Evolutionary conservation across 495 filamentous ascomycete genomes (phyloP), one percentile per base, ranked within the genome.

Genomic region (Lentithecium fluviatile): DNA sequence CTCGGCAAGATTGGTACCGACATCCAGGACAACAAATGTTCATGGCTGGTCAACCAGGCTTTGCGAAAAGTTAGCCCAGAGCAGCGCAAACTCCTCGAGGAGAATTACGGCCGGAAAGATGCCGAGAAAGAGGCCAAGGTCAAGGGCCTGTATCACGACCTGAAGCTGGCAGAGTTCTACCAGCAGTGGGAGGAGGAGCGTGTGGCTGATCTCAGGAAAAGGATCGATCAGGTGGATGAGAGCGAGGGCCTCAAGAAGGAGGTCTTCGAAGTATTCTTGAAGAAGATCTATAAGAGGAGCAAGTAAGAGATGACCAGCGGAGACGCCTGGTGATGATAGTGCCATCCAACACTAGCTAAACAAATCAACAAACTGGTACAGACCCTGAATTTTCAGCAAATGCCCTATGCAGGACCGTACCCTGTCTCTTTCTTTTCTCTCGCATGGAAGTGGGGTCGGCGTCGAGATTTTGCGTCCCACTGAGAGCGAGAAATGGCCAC

Each of bases 1-100:
- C 94, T 98, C 69, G 94, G 94, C 70, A 98, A 98, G 83, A 95
- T 98, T 64, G 94, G 94, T 53, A 98, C 95, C 60, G 94, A 98
- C 70, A 98, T 98, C 71, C 83, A 90, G 79, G 94, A 98, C 75
- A 98, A 98, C 83, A 98, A 98, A 80, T 98, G 94, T 81, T 92
- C 88, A 6, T 98, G 94, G 94, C 74, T 97, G 20, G 81, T 98
- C 71, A 97, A 97, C 80, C 87, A 96, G 75, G 95, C 95, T 43
- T 81, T 97, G 45, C 76, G 84, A 70, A 80, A 85, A 48, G 88
- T 85, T 56, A 89, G 77, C 1, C 82, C 88, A 11, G 88, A 90
- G 74, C 95, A 97, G 82, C 85, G 90, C 66, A 78, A 87, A 73
- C 71, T 90, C 37, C 85, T 89, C 36, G 86, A 95, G 68, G 83